Percentiles rank a stretch among this genome's conserved stretches.
These are phyloP conservation scores for Ascochyta koolunga DNA, from an alignment of 2,329 filamentous ascomycete genomes.

Conservation along the genomic window DNA sequence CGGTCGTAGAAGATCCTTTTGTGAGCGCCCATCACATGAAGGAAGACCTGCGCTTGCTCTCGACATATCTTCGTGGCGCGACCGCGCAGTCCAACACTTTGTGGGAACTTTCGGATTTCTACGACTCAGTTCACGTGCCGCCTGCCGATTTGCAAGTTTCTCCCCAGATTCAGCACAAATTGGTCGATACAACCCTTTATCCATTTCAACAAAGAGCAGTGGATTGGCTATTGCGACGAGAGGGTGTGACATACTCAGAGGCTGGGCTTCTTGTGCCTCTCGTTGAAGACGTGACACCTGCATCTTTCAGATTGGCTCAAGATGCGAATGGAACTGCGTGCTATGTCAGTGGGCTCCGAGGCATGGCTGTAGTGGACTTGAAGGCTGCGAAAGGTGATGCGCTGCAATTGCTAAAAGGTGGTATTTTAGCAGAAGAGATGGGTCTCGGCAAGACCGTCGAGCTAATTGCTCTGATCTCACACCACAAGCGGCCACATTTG, in stretches of 20 bases:
- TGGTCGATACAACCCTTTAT: constrained; percentile 59
- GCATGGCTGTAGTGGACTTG: constrained; percentile 61
- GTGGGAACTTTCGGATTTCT: constrained; percentile 66
- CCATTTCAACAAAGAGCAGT: constrained; percentile 75
- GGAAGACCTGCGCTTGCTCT: constrained; percentile 35
- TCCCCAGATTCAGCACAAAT: constrained; percentile 34
- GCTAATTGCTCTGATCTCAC: constrained; percentile 70
- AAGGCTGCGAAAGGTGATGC: constrained; percentile 50
- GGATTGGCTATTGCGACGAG: constrained; percentile 71
- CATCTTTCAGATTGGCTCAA: constrained; percentile 53
- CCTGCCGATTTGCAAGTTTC: constrained; percentile 47
- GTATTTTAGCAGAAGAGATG: constrained; percentile 82
- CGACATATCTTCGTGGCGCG: constrained; percentile 28
- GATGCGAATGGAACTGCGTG: constrained; percentile 58
- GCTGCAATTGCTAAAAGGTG: constrained; percentile 57
- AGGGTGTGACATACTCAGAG: constrained; percentile 61
- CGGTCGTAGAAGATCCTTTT: constrained; percentile 34
- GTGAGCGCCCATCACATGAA: constrained; percentile 22
- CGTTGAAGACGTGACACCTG: constrained; percentile 33
- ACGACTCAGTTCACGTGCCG: constrained; percentile 71
- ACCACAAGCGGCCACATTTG: constrained; percentile 58
- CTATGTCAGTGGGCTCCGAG: constrained; percentile 68
- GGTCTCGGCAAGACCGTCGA: constrained; percentile 82
- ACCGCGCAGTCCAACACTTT: constrained; percentile 21
- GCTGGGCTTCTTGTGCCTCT: constrained; percentile 21